phyloP scores from a whole-genome alignment of 768 basidiomycete species.

The Kwoniella mangroviensis region DNA sequence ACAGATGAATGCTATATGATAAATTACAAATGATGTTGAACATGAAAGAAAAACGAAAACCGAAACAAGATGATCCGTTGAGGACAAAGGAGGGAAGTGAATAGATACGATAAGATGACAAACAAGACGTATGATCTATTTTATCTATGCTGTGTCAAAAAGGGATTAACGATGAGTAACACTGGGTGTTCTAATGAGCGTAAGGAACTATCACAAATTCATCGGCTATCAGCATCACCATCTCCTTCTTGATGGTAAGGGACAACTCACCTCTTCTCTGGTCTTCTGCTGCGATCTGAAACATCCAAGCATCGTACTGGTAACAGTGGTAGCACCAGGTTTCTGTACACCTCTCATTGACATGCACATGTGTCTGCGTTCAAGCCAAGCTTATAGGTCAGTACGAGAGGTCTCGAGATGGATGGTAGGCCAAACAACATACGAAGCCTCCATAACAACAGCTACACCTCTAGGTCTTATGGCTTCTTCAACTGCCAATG shows the following conservation, averaged over 20 bases:
- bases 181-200: conserved; percentile 54
- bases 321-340: conserved; percentile 91
- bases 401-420: too few relatives aligned
- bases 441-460: conserved; percentile 99
- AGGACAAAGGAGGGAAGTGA: not conserved
- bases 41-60: not conserved
- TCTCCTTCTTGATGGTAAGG: too few relatives aligned
- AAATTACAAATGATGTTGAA: conserved; percentile 4
- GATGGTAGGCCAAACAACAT: conserved; percentile 56
- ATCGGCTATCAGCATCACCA: not conserved
- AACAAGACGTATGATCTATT: conserved; percentile 1
- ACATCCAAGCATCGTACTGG: conserved; percentile 97
- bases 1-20: conserved; percentile 19
- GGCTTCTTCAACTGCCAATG: conserved; percentile 96
- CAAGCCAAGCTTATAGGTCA: too few relatives aligned
- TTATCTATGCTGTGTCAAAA: not conserved
- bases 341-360: conserved; percentile 99
- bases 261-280: conserved; percentile 70
- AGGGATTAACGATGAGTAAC: conserved; percentile 27
- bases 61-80: conserved; percentile 5
- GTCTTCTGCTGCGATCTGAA: conserved; percentile 99
- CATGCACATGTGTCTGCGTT: conserved; percentile 92
- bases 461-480: conserved; percentile 97
- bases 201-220: conserved; percentile 47
- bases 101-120: not conserved